Evolutionary conservation across 2,329 filamentous ascomycete species (phyloP).

Genomic region (Penicillium freii): DNA sequence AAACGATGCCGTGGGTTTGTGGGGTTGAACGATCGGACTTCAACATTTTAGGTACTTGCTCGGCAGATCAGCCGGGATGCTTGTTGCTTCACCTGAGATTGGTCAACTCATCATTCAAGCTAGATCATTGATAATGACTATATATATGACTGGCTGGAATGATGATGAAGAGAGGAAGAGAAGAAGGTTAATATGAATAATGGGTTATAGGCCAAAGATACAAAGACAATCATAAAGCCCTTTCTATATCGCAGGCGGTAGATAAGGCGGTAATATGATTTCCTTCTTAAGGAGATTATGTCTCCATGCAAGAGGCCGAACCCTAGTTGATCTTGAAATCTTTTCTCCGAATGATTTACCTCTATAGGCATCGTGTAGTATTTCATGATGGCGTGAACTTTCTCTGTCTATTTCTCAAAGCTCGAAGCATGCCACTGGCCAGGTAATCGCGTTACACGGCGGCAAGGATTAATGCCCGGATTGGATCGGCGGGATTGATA

Average conservation of each 20-base stretch:
- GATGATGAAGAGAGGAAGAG: not conserved
- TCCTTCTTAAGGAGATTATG: not conserved
- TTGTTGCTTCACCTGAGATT: not conserved
- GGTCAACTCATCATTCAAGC: no score
- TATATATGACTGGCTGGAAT: not conserved
- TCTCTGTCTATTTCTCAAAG: not conserved
- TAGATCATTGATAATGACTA: not conserved
- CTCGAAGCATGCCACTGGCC: not conserved
- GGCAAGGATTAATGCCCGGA: not conserved
- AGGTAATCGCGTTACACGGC: not conserved
- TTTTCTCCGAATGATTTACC: not conserved
- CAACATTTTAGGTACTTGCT: not conserved
- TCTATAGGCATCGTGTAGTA: not conserved
- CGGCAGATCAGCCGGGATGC: not conserved
- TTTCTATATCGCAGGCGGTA: not conserved
- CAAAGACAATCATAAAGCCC: not conserved
- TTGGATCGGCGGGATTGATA: constrained; percentile 7
- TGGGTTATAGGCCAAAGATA: not conserved
- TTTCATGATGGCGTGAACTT: not conserved
- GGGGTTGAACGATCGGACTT: not conserved
- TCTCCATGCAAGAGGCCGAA: not conserved
- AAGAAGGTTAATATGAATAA: no score
- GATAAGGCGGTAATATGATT: not conserved
- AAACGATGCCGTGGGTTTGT: not conserved
- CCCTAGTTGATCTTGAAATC: not conserved